Percentiles rank a stretch among this genome's conserved stretches.
Conservation (phyloP, 345 rosid genomes). For the Euphorbia lathyris region DNA sequence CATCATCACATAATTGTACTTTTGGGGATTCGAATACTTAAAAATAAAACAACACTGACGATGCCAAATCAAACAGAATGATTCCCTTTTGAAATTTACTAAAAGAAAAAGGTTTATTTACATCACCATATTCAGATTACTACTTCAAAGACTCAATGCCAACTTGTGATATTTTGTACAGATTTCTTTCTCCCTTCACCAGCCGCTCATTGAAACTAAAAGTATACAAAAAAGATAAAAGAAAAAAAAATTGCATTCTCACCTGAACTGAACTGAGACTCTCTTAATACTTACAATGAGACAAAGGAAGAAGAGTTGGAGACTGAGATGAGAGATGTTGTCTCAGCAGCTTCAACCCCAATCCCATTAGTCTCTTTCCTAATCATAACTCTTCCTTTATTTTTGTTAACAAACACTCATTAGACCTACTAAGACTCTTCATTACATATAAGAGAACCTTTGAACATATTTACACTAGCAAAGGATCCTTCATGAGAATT, state of each 20-base stretch:
- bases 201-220: conserved; percentile 18
- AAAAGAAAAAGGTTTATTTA: conserved; percentile 6
- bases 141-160: conserved; percentile 13
- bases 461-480: conserved; percentile 37
- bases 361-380: neutral
- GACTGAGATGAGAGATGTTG: too few species aligned
- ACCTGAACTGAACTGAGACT: too few species aligned
- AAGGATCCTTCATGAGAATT: conserved; percentile 26
- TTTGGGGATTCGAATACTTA: conserved; percentile 7
- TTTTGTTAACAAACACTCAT: conserved; percentile 19
- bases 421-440: conserved; percentile 23
- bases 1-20: neutral
- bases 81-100: neutral
- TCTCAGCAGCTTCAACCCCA: neutral
- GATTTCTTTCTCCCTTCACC: conserved; percentile 21
- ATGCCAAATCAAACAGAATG: neutral
- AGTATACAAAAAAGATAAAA: neutral
- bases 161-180: conserved; percentile 36
- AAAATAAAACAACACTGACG: too few species aligned
- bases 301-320: neutral
- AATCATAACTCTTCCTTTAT: conserved; percentile 16
- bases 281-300: conserved; percentile 18
- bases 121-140: conserved; percentile 8
- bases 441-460: conserved; percentile 23
- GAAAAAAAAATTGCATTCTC: neutral